Base-by-base conservation (phyloP, 495 filamentous ascomycete species). In the Penicillium turbatum region DNA sequence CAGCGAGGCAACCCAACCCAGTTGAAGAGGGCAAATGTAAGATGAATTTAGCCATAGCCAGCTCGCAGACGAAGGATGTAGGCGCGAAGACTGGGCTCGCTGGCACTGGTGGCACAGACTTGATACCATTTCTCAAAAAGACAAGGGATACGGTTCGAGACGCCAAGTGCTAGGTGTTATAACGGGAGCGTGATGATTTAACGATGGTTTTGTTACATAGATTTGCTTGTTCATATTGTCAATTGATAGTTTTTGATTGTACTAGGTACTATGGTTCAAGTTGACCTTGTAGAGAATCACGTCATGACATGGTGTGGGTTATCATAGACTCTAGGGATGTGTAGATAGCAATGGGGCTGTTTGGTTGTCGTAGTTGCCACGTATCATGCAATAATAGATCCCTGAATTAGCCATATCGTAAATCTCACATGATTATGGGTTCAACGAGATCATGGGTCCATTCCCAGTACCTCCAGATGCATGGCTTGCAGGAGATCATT, bases 121-220 rank as follows among this genome's bases (percentile, higher is more conserved):
- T 97, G 57, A 95, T 96, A 56, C 87, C 90, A 0, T 97, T 97
- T 63, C 71, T 97, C 53, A 95, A 92, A 65, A 88, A 95, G 67
- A 91, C 92, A 2, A 75, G 92, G 13, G 92, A 97, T 67, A 88
- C 95, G 72, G 96, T 92, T 1, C 69, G 70, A 42, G 55, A 56
- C 41, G 61, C 67, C 16, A 58, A 66, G 26, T 64, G 60, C 44
- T 68, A 60, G 26, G 42, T 47, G 44, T 21, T 27, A 12, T 17
- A 5, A 37, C 15, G 29, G 29, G 30, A 12, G 11, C 27, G 17
- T 11, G 15, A 46, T 24, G 41, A 46, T 19, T 51, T 11, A 42
- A 51, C 39, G 49, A 51, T 24, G 10, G 5, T 41, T 29, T 17
- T 27, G 32, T 48, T 16, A 16, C 5, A 39, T 49, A 51, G 17